Evolutionary conservation across 768 basidiomycete genomes (phyloP).

Genomic region (Boletus pseudopeckii): DNA sequence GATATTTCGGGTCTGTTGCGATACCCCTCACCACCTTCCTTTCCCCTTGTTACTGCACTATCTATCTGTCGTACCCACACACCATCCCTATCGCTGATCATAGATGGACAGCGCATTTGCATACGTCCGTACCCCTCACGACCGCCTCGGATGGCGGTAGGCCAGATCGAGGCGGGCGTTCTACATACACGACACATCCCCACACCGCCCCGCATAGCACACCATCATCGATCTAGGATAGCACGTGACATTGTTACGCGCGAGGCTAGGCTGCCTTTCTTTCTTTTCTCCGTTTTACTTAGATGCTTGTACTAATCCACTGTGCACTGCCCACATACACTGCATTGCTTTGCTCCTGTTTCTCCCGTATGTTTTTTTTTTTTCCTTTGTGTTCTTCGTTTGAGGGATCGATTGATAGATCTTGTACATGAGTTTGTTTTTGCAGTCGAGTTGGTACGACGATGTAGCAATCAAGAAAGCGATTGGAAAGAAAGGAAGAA

Average conservation of each 20-base stretch:
- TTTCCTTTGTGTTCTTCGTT: background rate
- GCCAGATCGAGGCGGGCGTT: background rate
- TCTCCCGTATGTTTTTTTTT: too few species aligned
- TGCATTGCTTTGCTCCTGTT: background rate
- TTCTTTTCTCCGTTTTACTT: background rate
- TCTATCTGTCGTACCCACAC: conserved; percentile 10
- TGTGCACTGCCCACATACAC: background rate
- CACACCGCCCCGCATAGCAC: background rate
- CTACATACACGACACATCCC: background rate
- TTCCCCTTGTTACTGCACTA: conserved; percentile 5
- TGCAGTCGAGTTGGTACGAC: background rate
- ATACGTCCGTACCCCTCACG: background rate
- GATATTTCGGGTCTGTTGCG: conserved; percentile 11
- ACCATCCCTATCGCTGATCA: background rate
- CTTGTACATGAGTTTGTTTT: background rate
- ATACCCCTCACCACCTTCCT: conserved; percentile 6
- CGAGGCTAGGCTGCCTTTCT: background rate
- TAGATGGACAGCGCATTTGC: background rate
- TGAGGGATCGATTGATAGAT: background rate
- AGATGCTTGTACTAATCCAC: conserved; percentile 13
- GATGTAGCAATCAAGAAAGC: background rate
- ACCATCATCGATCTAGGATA: conserved; percentile 5
- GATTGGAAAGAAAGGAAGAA: too few species aligned
- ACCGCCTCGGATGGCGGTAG: conserved; percentile 6
- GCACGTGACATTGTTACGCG: conserved; percentile 1